These are phyloP conservation scores for Scalesia atractyloides DNA, from an alignment of 129 eudicot genomes.

Conservation along the genomic window DNA sequence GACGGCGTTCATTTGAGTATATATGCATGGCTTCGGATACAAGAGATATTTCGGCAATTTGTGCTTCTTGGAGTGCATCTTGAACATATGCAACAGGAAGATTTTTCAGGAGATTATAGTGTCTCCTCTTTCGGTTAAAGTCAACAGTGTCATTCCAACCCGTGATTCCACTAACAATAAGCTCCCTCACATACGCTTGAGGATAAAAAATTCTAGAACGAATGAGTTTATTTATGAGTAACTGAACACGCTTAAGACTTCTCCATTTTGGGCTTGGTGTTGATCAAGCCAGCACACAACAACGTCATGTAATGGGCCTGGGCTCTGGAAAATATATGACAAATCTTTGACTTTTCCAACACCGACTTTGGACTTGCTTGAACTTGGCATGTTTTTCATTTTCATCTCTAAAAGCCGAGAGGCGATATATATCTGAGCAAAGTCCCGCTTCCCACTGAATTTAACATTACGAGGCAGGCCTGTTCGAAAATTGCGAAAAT, in stretches of 20 bases:
- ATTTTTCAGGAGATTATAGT: slow-evolving; percentile 72
- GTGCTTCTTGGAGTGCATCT: slow-evolving; percentile 76
- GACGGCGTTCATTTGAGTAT: slow-evolving; percentile 80
- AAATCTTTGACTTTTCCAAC: slow-evolving; percentile 38
- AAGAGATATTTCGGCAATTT: slow-evolving; percentile 36
- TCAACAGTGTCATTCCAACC: slow-evolving; percentile 42
- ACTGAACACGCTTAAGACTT: slow-evolving; percentile 79
- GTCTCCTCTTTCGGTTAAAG: slow-evolving; percentile 60
- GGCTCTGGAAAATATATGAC: slow-evolving; percentile 67
- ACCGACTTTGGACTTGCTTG: slow-evolving; percentile 29
- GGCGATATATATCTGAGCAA: slow-evolving; percentile 72
- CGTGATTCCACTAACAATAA: slow-evolving; percentile 88
- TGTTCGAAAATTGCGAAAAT: slow-evolving; percentile 71
- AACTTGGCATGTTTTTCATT: slow-evolving; percentile 43
- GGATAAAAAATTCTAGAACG: slow-evolving; percentile 80
- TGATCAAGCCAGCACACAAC: slow-evolving; percentile 97
- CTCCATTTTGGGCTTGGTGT: slow-evolving; percentile 71
- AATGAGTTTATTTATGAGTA: slow-evolving; percentile 65
- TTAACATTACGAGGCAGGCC: slow-evolving; percentile 53
- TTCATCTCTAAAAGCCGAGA: slow-evolving; percentile 70
- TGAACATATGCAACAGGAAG: slow-evolving; percentile 59
- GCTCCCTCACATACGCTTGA: slow-evolving; percentile 80
- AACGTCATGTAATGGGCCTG: slow-evolving; percentile 85
- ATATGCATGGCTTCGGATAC: slow-evolving; percentile 65
- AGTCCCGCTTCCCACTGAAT: slow-evolving; percentile 80